A percentile compares a stretch with the other conserved stretches of the same genome.
Evolutionary conservation across 768 basidiomycete genomes (phyloP).

Genomic region (Rhizopogon sp.): DNA sequence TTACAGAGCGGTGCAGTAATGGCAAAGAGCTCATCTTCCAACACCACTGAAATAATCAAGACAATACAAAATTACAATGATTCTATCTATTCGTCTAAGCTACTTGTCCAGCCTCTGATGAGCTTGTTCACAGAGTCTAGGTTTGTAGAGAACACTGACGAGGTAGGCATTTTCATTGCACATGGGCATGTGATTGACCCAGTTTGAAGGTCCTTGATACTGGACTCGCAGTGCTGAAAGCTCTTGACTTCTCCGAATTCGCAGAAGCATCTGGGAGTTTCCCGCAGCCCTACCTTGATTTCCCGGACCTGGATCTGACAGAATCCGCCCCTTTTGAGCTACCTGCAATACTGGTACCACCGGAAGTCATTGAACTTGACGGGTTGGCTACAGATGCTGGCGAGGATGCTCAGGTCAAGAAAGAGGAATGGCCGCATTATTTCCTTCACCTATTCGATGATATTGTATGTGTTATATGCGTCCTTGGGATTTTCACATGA

Average conservation of each 20-base stretch:
- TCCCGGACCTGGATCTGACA: conserved; percentile 36
- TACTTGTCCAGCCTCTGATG: conserved; percentile 60
- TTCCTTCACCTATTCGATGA: conserved; percentile 64
- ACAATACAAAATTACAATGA: conserved; percentile 71
- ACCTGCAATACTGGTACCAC: conserved; percentile 79
- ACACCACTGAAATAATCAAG: conserved; percentile 62
- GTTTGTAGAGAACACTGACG: conserved; percentile 49
- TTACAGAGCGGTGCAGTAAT: conserved; percentile 63
- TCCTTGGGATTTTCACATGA: not conserved
- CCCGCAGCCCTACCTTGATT: conserved; percentile 59
- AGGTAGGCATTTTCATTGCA: conserved; percentile 38
- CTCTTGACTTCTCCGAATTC: conserved; percentile 59
- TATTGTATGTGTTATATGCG: conserved; percentile 31
- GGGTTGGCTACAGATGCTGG: conserved; percentile 62
- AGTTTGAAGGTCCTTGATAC: conserved; percentile 64
- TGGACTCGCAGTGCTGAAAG: conserved; percentile 56
- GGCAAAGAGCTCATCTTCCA: conserved; percentile 53
- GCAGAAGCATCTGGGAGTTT: conserved; percentile 49
- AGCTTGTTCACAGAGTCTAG: conserved; percentile 42
- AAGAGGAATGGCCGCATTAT: conserved; percentile 79
- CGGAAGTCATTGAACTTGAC: conserved; percentile 82
- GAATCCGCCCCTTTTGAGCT: conserved; percentile 54
- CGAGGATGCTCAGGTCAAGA: conserved; percentile 69
- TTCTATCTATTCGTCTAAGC: conserved; percentile 49
- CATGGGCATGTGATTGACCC: conserved; percentile 3